Evolutionary conservation across 2,329 filamentous ascomycete species (phyloP).

Genomic region (Cladosporium sp.): DNA sequence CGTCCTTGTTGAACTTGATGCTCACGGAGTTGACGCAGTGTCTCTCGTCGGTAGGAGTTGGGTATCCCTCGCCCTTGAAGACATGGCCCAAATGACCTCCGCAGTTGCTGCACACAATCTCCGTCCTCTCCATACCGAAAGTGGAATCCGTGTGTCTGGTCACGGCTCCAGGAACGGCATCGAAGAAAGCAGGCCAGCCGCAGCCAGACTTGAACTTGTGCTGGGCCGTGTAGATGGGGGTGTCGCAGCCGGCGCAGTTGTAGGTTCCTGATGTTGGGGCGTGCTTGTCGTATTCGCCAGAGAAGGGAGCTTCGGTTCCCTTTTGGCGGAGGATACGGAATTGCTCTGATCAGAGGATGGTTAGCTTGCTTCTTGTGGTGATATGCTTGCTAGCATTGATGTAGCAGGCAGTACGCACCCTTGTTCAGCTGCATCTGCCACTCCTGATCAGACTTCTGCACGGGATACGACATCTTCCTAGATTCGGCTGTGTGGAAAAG

Average conservation of each 20-base stretch:
- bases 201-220: constrained; percentile 97
- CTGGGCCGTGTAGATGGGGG: constrained; percentile 84
- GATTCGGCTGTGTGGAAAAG: constrained; percentile 62
- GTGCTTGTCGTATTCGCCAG: constrained; percentile 85
- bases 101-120: constrained; percentile 93
- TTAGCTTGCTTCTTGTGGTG: constrained; percentile 1
- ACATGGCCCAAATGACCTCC: constrained; percentile 89
- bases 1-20: constrained; percentile 73
- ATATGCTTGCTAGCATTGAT: neutral
- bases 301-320: constrained; percentile 77
- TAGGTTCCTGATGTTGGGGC: constrained; percentile 72
- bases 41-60: constrained; percentile 86
- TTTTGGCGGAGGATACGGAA: constrained; percentile 90
- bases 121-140: constrained; percentile 78
- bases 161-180: constrained; percentile 87
- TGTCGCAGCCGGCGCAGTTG: constrained; percentile 76
- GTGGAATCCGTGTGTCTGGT: constrained; percentile 71
- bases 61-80: constrained; percentile 81
- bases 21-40: constrained; percentile 96
- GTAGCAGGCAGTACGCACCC: constrained; percentile 44
- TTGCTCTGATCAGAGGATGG: constrained; percentile 64
- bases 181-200: constrained; percentile 97
- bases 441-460: constrained; percentile 73
- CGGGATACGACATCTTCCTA: constrained; percentile 58
- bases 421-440: constrained; percentile 81